Percentiles rank a stretch among this genome's conserved stretches.
Conservation (phyloP, 371 early-diverging fungal genomes). For the Smittium mucronatum region DNA sequence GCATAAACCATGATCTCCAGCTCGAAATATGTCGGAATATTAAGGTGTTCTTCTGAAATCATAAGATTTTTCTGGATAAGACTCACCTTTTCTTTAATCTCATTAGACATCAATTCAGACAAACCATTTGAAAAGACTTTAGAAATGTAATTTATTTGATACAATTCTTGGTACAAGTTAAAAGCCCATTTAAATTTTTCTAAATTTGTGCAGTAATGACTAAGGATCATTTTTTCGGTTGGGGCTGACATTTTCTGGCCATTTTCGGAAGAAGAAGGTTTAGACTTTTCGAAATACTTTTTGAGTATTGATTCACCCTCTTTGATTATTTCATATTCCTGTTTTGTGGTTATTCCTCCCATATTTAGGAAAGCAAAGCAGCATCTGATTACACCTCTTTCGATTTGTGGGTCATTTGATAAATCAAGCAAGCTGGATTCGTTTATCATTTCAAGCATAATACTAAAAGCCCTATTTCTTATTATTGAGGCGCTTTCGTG, state of each 20-base stretch:
- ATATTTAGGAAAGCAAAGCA: neutral
- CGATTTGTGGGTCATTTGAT: neutral
- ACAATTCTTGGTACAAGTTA: neutral
- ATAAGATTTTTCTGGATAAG: neutral
- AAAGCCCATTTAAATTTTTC: neutral
- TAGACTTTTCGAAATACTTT: neutral
- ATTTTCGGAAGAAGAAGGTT: neutral
- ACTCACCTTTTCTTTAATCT: neutral
- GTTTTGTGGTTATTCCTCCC: neutral
- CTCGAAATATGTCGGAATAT: neutral
- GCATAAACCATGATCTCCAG: neutral
- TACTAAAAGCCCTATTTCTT: neutral
- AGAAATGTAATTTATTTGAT: neutral
- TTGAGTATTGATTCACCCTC: neutral
- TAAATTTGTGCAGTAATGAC: neutral
- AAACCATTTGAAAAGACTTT: neutral
- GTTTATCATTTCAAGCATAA: neutral
- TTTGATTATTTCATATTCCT: neutral
- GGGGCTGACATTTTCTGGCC: neutral
- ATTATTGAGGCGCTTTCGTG: neutral
- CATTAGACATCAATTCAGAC: neutral
- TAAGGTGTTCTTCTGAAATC: neutral
- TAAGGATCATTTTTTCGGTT: neutral
- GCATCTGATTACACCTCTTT: neutral
- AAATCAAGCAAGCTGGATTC: neutral